Evolutionary conservation across 306 rosid species (phyloP), one percentile per base, ranked within the genome.

Genomic region (Castanopsis chinensis): DNA sequence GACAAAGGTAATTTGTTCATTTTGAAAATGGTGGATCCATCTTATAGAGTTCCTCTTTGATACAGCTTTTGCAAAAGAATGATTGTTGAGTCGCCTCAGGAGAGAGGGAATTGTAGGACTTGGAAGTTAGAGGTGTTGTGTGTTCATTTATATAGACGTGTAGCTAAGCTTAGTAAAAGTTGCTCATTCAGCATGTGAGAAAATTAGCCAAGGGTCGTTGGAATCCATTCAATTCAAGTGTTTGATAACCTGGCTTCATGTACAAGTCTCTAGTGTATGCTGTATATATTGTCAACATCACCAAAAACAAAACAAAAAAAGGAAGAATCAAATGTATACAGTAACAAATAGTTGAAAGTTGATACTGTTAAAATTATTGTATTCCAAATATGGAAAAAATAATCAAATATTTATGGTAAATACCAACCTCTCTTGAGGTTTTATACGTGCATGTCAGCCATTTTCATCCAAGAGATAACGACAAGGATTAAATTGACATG

Each of bases 41-140:
- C 69, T 7, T 61, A 27, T 61, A 61, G 69, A 27, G 69, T 61
- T 61, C 69, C 69, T 61, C 69, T 61, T 61, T 61, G 69, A 61
- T 61, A 35, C 17, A 27, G 69, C 35, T 61, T 27, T 61, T 61
- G 2, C 41, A 4, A 27, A 61, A 27, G 69, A 61, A 61, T 28
- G 37, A 61, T 28, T 61, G 69, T 27, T 61, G 11, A 61, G 69
- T 35, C 17, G 1, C 69, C 69, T 28, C 69, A 0, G n/a, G 8
- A 14, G 41, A 61, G 19, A 28, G 4, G 2, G 25, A 28, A 61
- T 17, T 5, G 35, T 14, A 12, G 35, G 37, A 27, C 65, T 59
- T 21, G 3, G 13, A n/a, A 21, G 64, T 20, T 58, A 35, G 45
- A 41, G 45, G 45, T 41, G 45, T 8, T 8, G 45, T 35, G 60